These are phyloP conservation scores for Baorangia bicolor DNA, from an alignment of 768 basidiomycete species.

Conservation along the genomic window DNA sequence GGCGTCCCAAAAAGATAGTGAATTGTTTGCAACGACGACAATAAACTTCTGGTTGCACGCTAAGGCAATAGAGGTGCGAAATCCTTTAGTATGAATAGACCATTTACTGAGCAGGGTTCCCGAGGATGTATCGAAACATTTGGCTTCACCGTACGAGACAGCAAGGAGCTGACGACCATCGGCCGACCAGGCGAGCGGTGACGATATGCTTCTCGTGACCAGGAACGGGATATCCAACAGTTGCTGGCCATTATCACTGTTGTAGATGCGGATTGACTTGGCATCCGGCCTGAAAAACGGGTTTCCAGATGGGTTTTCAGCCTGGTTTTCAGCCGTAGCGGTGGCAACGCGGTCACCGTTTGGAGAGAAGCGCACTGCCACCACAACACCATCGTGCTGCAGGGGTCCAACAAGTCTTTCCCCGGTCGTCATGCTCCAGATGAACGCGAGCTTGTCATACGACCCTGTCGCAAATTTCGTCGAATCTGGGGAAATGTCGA, in stretches of 20 bases:
- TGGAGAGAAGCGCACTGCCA: background rate
- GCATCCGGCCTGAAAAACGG: too few species aligned
- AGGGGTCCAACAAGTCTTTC: background rate
- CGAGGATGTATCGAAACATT: too few species aligned
- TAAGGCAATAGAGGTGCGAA: background rate
- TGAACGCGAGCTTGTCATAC: background rate
- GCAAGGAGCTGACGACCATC: conserved; percentile 1
- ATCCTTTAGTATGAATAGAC: background rate
- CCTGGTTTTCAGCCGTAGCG: background rate
- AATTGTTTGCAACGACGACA: fast-evolving
- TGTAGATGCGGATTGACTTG: conserved; percentile 4
- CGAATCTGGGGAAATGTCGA: background rate
- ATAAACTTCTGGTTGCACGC: background rate
- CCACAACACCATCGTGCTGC: background rate
- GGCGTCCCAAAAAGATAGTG: conserved; percentile 1
- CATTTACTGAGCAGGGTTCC: too few species aligned
- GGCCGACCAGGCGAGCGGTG: background rate
- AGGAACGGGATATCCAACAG: background rate
- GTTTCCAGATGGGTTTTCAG: too few species aligned
- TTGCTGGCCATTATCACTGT: background rate
- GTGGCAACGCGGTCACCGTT: conserved; percentile 6
- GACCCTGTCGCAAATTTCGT: background rate
- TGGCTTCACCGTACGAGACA: too few species aligned
- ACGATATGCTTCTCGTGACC: background rate
- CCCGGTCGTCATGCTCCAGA: background rate